These are phyloP conservation scores for Tetradesmus obliquus DNA, from an alignment of 139 green algal genomes.

Conservation along the genomic window DNA sequence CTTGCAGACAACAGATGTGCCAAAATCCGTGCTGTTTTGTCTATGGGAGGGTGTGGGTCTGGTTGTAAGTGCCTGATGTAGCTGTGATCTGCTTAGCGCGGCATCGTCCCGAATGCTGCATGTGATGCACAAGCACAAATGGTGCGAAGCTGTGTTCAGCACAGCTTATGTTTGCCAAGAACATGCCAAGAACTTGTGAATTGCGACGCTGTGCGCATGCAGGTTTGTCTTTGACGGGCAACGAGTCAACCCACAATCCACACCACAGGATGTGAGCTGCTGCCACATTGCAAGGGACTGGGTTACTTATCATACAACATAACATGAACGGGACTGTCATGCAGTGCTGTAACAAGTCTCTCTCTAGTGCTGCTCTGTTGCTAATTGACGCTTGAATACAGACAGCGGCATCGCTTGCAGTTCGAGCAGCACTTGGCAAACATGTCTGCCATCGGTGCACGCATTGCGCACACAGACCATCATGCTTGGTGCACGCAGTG, in stretches of 20 bases:
- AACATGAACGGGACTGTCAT: not conserved
- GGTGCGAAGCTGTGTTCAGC: no score
- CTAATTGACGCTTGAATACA: not conserved
- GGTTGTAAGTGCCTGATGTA: no score
- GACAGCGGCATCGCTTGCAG: no score
- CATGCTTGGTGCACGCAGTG: no score
- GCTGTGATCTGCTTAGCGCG: no score
- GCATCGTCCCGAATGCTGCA: not conserved
- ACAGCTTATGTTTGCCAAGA: not conserved
- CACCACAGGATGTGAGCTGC: slow-evolving; percentile 31
- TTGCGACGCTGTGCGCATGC: not conserved
- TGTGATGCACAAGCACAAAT: not conserved
- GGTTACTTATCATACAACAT: no score
- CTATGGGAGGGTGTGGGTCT: no score
- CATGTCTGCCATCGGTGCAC: no score
- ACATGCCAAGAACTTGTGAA: not conserved
- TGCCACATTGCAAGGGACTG: not conserved
- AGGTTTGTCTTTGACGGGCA: slow-evolving; percentile 58
- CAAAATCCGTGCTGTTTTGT: no score
- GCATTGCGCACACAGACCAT: no score
- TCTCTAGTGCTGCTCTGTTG: not conserved
- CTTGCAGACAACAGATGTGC: no score
- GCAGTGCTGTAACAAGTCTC: not conserved
- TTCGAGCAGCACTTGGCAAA: no score
- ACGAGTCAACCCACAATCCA: slow-evolving; percentile 30